Evolutionary conservation across 2,329 filamentous ascomycete species (phyloP).

Genomic region (Ophiosphaerella korrae): DNA sequence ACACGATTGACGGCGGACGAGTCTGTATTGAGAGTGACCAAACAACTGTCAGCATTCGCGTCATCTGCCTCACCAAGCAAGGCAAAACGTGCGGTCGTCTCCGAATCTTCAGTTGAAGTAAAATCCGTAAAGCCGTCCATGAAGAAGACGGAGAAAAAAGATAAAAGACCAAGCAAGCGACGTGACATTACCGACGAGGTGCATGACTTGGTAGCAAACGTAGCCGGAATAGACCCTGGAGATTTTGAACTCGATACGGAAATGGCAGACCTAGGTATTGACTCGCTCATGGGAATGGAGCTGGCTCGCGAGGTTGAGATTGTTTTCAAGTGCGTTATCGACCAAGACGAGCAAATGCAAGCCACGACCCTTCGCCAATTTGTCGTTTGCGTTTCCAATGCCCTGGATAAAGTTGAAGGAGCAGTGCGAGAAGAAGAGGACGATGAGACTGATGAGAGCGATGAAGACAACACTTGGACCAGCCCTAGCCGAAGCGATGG

Average conservation of each 20-base stretch:
- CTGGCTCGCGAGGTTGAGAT: constrained; percentile 35
- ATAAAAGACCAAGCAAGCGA: no score
- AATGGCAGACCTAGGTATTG: constrained; percentile 45
- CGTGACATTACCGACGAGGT: constrained; percentile 3
- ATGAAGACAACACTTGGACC: background rate
- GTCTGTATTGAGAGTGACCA: no score
- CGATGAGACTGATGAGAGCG: background rate
- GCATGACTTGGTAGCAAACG: constrained; percentile 8
- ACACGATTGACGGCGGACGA: constrained; percentile 2
- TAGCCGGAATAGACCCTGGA: constrained; percentile 19
- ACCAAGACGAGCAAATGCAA: constrained; percentile 4
- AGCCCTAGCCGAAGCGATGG: no score
- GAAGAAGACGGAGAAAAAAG: no score
- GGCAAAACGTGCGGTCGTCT: no score
- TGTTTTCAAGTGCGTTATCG: constrained; percentile 12
- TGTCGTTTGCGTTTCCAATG: constrained; percentile 1
- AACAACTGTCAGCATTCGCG: background rate
- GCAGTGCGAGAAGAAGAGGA: background rate
- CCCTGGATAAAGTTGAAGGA: background rate
- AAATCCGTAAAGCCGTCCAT: background rate
- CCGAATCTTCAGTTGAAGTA: no score
- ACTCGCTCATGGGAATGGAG: constrained; percentile 47
- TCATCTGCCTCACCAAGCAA: no score
- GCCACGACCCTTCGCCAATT: constrained; percentile 9
- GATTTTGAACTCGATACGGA: constrained; percentile 23